Base-by-base conservation (phyloP, 371 early-diverging fungal genomes). In the Choanephora cucurbitarum region DNA sequence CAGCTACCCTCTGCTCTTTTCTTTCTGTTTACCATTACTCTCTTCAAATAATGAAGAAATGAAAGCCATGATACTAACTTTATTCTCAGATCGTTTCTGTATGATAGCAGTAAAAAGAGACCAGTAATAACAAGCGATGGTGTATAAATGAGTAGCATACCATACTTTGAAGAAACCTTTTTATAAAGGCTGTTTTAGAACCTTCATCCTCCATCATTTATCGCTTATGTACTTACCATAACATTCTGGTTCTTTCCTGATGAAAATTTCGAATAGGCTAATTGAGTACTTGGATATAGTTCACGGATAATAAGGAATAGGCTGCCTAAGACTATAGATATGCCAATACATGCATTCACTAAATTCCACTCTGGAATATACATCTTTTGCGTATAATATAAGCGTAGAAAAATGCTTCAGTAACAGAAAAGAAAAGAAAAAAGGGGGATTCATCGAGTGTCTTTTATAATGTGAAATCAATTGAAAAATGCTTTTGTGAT, bases 261-360 rank as follows among this genome's bases (percentile, higher is more conserved):
- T 31, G 55, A 49, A 44, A 77, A 77, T 44, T 77, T 77, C 5
- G 77, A 77, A 33, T 77, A 77, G 6, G 52, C 58, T 44, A 77
- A 21, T 13, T 56, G 57, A 7, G 71, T 68, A 5, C 18, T 33
- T 9, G 76, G 76, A 15, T 42, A 58, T 10, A 52, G 15, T 32
- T 75, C 76, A 11, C 70, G 56, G 3, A 32, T 5, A 18, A 63
- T 41, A 1, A 67, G 17, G 0, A 44, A 31, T 15, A 14, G 0
- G 18, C 45, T 46, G 1, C 33, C 50, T 0, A 58, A 5, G 11
- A 59, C 3, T 17, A 48, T 37, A 14, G 21, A 1, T n/a, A 52
- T 1, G 8, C 42, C 49, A 13, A 62, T 15, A 17, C 40, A 10
- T 7, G 54, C 10, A 49, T 61, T 67, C 3, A 5, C 8, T 0